These are phyloP conservation scores for Candolleomyces eurysporus DNA, from an alignment of 768 basidiomycete genomes.

Conservation along the genomic window DNA sequence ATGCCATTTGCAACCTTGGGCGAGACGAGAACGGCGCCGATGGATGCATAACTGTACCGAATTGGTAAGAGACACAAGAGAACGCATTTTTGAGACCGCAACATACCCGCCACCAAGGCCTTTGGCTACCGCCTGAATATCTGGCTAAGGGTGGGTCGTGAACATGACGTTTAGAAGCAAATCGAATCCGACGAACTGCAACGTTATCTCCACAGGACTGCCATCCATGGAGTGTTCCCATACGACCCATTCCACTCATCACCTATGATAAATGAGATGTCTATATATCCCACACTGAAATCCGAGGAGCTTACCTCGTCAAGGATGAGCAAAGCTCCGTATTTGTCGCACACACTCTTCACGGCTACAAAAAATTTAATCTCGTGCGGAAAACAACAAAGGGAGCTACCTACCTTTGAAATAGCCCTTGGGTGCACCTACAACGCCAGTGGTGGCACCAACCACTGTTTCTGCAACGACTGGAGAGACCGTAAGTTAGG, in stretches of 20 bases:
- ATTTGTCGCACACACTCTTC: slow-evolving; percentile 79
- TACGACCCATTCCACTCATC: slow-evolving; percentile 90
- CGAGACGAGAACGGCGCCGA: slow-evolving; percentile 80
- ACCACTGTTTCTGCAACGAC: slow-evolving; percentile 87
- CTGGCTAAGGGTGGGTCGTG: slow-evolving; percentile 45
- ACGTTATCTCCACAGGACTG: slow-evolving; percentile 76
- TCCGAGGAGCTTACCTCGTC: slow-evolving; percentile 59
- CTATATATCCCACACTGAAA: neutral
- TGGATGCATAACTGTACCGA: slow-evolving; percentile 64
- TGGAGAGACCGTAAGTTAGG: slow-evolving; percentile 21
- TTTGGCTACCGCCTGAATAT: slow-evolving; percentile 87
- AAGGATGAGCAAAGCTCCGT: slow-evolving; percentile 74
- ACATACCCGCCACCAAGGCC: slow-evolving; percentile 84
- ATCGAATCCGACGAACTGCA: slow-evolving; percentile 30
- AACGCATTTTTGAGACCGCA: neutral
- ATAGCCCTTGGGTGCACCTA: slow-evolving; percentile 80
- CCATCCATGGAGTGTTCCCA: slow-evolving; percentile 89
- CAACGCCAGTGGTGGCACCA: slow-evolving; percentile 78
- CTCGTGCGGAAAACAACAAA: neutral
- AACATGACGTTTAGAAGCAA: neutral
- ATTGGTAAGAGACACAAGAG: neutral
- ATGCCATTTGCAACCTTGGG: slow-evolving; percentile 70
- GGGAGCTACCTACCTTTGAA: slow-evolving; percentile 46
- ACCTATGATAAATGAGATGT: slow-evolving; percentile 33
- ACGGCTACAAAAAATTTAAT: slow-evolving; percentile 43